Evolutionary conservation across 371 early-diverging fungal species (phyloP), one percentile per base, ranked within the genome.

Genomic region (Mucor lusitanicus): DNA sequence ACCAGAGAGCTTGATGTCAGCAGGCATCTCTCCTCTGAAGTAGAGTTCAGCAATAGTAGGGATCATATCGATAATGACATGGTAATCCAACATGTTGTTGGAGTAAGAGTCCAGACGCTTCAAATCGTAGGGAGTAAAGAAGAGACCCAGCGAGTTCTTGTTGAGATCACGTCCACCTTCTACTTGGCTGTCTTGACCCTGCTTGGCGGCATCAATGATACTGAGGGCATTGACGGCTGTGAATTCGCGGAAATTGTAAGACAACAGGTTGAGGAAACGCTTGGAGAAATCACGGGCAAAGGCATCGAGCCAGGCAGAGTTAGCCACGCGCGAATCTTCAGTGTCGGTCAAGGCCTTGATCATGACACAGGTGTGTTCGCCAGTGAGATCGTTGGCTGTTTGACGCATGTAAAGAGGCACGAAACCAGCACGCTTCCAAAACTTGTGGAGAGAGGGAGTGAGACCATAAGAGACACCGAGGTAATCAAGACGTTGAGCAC

Each of bases 291-390:
- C 98, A 69, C 82, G 82, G 28, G 92, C 86, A 84, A 93, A 94
- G n/a, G 88, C 90, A 61, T 84, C 85, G 61, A 94, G 78, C 92
- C 93, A 94, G 37, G 87, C 80, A 33, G 82, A 73, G 17, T 74
- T 79, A 46, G 88, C 84, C 39, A 85, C 85, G 15, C 87, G 63
- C 73, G 79, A 67, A 80, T 75, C 78, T 11, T 77, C 86, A 0
- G 72, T 79, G 23, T 76, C 75, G n/a, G 82, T 73, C 37, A 97
- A 79, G 0, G 89, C 88, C 68, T 90, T 93, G 60, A 99, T 85
- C 96, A 99, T 96, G 25, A 99, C 95, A 69, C 95, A 94, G 0
- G 99, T 94, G 75, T 98, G 95, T 73, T 99, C 99, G 59, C 99
- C 99, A 2, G 99, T 99, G 50, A 97, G 81, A 21, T 97, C 98